Base-by-base conservation (phyloP, 176 grass and related monocot species). In the Avena insularis region DNA sequence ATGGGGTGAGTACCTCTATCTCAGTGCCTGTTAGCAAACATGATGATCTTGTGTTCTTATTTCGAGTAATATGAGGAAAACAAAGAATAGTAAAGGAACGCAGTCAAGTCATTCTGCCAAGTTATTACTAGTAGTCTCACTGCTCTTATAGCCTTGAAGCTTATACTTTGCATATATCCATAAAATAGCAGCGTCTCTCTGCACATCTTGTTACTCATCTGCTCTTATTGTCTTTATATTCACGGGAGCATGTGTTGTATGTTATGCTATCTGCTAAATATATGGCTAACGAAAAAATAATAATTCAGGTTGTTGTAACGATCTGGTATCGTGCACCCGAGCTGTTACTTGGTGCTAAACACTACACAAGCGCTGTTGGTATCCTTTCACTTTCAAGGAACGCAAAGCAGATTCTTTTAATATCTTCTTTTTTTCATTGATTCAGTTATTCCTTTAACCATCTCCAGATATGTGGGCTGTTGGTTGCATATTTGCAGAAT, bases 401-500 rank as follows among this genome's bases (percentile, higher is more conserved):
- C 31, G 48, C 19, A 78, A 57, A 84, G 10, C 50, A 70, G 25
- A 45, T 73, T 55, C 69, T 84, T 90, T 29, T 48, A 14, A 56
- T 63, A 74, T 40, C 20, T 47, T 19, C 31, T 84, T 83, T 56
- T 57, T 12, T 82, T 71, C 5, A 31, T 78, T 80, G 11, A 53
- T 80, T 66, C 35, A 57, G 53, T 80, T 85, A 53, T 38, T 84
- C 70, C 84, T 83, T 95, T 90, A 88, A 91, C 50, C 50, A 80
- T 79, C 83, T 87, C 58, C 91, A 98, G 97, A 98, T 87, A 98
- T 98, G 97, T 98, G 97, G 97, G 94, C 97, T 82, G 94, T 98
- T 94, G 97, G 97, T 87, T 98, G 94, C 89, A 98, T 98, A 86
- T 98, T 98, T 94, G 97, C 97, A 84, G 97, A 98, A 91, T 82